These are phyloP conservation scores for Auriscalpium vulgare DNA, from an alignment of 768 basidiomycete species.

Conservation along the genomic window DNA sequence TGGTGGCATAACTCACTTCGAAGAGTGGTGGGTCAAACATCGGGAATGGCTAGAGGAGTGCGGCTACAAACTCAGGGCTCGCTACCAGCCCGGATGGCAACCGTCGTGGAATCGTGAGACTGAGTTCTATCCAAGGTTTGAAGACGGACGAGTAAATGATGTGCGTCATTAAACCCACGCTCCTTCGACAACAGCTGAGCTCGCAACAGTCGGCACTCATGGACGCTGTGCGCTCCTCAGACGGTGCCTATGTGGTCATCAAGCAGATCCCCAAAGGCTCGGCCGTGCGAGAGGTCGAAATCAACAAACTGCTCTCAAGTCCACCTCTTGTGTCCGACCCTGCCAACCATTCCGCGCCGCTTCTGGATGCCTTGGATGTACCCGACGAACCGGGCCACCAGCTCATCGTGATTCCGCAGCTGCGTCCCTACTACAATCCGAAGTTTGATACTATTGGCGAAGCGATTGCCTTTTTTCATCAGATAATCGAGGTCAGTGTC, in stretches of 20 bases:
- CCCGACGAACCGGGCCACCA: constrained; percentile 5
- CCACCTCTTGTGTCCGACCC: constrained; percentile 6
- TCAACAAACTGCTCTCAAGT: constrained; percentile 3
- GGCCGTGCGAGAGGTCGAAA: constrained; percentile 4
- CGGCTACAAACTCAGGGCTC: constrained; percentile 10
- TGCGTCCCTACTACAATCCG: constrained; percentile 15
- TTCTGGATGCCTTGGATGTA: constrained; percentile 14
- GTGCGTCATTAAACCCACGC: neutral
- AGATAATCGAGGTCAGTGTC: constrained; percentile 17
- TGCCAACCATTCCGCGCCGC: constrained; percentile 17
- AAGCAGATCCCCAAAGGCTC: constrained; percentile 5
- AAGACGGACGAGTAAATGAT: constrained; percentile 2
- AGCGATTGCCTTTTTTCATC: constrained; percentile 17
- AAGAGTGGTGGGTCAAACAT: constrained; percentile 9
- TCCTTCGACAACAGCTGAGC: neutral
- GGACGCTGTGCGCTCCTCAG: constrained; percentile 13
- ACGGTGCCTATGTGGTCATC: constrained; percentile 14
- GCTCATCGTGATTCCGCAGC: constrained; percentile 16
- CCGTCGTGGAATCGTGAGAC: constrained; percentile 2
- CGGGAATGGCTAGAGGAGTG: neutral
- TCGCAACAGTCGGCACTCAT: neutral
- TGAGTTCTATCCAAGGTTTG: neutral
- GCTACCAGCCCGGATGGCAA: constrained; percentile 7
- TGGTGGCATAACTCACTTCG: neutral
- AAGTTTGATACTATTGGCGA: constrained; percentile 20